phyloP scores from a whole-genome alignment of 1,284 basidiomycete species.

The Apiotrichum sp. region DNA sequence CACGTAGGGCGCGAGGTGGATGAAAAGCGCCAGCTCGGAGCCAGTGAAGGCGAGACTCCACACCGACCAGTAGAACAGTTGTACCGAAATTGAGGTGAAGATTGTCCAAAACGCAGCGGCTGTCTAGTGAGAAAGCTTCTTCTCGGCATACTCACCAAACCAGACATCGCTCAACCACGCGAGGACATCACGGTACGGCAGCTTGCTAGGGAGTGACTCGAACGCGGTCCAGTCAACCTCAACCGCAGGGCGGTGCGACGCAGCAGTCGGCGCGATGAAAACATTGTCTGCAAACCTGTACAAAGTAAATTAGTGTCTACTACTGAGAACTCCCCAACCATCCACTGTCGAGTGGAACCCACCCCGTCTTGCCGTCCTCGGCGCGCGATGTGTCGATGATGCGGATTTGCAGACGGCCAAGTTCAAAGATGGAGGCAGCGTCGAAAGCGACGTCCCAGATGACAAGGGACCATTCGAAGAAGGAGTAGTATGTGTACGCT shows the following conservation, averaged over 20 bases:
- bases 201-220: slow-evolving; percentile 1
- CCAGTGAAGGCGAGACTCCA: slow-evolving; percentile 71
- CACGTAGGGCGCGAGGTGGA: slow-evolving; percentile 61
- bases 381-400: slow-evolving; percentile 15
- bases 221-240: slow-evolving; percentile 21
- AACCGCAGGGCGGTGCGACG: neutral
- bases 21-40: slow-evolving; percentile 63
- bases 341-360: neutral
- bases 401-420: slow-evolving; percentile 39
- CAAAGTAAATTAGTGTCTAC: neutral
- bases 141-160: slow-evolving; percentile 28
- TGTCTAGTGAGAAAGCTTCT: slow-evolving; percentile 33
- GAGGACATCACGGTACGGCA: slow-evolving; percentile 9
- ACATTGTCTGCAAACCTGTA: slow-evolving; percentile 1
- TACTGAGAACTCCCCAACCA: too few species aligned
- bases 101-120: slow-evolving; percentile 84
- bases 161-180: slow-evolving; percentile 42
- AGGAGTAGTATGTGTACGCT: slow-evolving; percentile 79
- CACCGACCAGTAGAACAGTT: slow-evolving; percentile 86
- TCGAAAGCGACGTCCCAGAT: slow-evolving; percentile 73
- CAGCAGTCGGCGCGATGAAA: slow-evolving; percentile 8
- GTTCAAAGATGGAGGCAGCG: slow-evolving; percentile 60
- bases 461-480: slow-evolving; percentile 83
- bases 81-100: slow-evolving; percentile 72
- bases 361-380: slow-evolving; percentile 14